phyloP scores from a whole-genome alignment of 2,329 filamentous ascomycete genomes.

The Coniochaeta ligniaria region DNA sequence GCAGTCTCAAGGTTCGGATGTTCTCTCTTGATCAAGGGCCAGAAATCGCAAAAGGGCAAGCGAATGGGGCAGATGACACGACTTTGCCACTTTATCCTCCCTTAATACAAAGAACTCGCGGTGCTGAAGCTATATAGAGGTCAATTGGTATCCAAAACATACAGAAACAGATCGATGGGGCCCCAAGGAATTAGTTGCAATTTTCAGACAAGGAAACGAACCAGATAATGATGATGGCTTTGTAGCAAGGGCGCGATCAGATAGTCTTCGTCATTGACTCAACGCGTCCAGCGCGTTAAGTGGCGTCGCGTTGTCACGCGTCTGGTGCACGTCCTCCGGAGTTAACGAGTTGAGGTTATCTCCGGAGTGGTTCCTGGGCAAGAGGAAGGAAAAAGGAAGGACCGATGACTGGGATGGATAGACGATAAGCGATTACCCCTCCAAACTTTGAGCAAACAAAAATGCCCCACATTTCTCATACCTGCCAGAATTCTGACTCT shows the following conservation, averaged over 20 bases:
- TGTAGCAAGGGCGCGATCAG: background rate
- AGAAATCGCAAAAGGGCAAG: background rate
- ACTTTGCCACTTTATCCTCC: background rate
- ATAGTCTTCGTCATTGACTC: background rate
- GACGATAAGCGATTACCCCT: no score
- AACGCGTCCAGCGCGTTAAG: slow-evolving; percentile 1
- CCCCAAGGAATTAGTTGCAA: background rate
- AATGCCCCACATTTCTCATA: background rate
- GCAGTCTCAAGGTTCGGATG: background rate
- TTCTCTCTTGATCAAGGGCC: background rate
- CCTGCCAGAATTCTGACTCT: background rate
- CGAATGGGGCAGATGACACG: background rate
- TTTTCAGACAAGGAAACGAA: background rate
- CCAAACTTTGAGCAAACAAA: background rate
- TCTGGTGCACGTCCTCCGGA: background rate
- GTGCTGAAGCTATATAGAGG: background rate
- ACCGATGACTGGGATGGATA: no score
- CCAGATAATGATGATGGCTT: background rate
- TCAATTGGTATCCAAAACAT: background rate
- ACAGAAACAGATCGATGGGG: background rate
- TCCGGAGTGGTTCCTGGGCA: background rate
- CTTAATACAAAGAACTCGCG: background rate
- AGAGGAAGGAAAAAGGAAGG: no score
- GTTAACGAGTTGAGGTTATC: background rate
- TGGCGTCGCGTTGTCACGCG: slow-evolving; percentile 1